Base-by-base conservation (phyloP, 2,329 filamentous ascomycete genomes). In the Bipolaris cookei region DNA sequence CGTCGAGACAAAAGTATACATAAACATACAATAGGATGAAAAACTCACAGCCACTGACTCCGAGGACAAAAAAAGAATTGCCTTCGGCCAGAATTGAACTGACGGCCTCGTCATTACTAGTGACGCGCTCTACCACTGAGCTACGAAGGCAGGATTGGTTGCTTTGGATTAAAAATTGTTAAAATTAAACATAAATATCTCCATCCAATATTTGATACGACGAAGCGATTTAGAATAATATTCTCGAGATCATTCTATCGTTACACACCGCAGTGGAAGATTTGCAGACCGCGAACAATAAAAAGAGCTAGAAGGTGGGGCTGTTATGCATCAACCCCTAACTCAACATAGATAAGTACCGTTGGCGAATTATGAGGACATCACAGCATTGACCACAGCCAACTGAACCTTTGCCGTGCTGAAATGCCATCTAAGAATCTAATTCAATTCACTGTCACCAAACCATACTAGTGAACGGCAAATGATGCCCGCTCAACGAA, bases 61-160 rank as follows among this genome's bases (percentile, higher is more conserved):
- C 14, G 2, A 1, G 13, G 43, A 39, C 21, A 21, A 50, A 65
- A 67, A 62, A 59, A 18, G 35, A 28, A 28, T 21, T 74, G 71
- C 72, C 68, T 69, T 68, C 69, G 66, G 66, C 67, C 68, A 68
- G 72, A 75, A 73, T 75, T 68, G 72, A 75, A 75, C 72, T 68
- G 68, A 68, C 67, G 72, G 73, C 70, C 72, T 75, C 69, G 70
- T 72, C 72, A 74, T 74, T 74, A 74, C 72, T 74, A 74, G 72
- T 74, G 71, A 72, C 70, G 69, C 72, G 72, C 72, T 74, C 68
- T 74, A 73, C 71, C 71, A 74, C 70, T 73, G 67, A 73, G 70
- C 70, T 66, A 73, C 64, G 68, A 67, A 67, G 68, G 70, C 70
- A 6, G 11, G 8, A 8, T 16, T 42, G 20, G 7, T 14, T 51